A percentile compares a stretch with the other conserved stretches of the same genome.
These are phyloP conservation scores for Calonectria honghensis DNA, from an alignment of 2,329 filamentous ascomycete genomes.

Conservation along the genomic window DNA sequence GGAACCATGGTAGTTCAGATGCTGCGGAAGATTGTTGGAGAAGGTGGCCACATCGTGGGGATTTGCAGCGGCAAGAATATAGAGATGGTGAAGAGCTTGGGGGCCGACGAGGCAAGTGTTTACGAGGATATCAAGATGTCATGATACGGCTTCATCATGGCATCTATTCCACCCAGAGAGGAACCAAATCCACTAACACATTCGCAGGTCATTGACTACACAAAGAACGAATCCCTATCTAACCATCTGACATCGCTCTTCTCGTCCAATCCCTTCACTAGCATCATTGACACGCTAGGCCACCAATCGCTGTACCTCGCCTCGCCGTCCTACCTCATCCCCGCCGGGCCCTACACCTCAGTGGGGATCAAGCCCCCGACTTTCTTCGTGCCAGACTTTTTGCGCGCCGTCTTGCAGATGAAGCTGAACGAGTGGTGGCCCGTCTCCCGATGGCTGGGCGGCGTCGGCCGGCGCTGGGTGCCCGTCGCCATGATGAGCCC, in stretches of 20 bases:
- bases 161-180: neutral
- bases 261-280: slow-evolving; percentile 60
- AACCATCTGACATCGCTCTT: slow-evolving; percentile 59
- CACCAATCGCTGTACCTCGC: slow-evolving; percentile 66
- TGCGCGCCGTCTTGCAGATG: slow-evolving; percentile 59
- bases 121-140: slow-evolving; percentile 57
- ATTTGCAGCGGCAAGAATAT: slow-evolving; percentile 69
- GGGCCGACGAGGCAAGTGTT: slow-evolving; percentile 68
- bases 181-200: neutral
- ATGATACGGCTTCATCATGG: neutral
- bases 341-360: slow-evolving; percentile 62
- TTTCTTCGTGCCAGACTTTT: slow-evolving; percentile 56
- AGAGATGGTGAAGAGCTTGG: slow-evolving; percentile 66
- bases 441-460: slow-evolving; percentile 59
- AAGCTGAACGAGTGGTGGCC: slow-evolving; percentile 64
- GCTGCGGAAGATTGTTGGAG: slow-evolving; percentile 60
- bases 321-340: slow-evolving; percentile 62
- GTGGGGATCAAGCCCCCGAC: slow-evolving; percentile 63
- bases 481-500: slow-evolving; percentile 60
- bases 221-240: slow-evolving; percentile 60
- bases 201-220: slow-evolving; percentile 65
- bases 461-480: slow-evolving; percentile 60
- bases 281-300: slow-evolving; percentile 71
- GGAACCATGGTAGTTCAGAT: slow-evolving; percentile 69
- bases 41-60: slow-evolving; percentile 65